Evolutionary conservation across 129 eudicot genomes (phyloP).

Genomic region (Ambrosia trifida): DNA sequence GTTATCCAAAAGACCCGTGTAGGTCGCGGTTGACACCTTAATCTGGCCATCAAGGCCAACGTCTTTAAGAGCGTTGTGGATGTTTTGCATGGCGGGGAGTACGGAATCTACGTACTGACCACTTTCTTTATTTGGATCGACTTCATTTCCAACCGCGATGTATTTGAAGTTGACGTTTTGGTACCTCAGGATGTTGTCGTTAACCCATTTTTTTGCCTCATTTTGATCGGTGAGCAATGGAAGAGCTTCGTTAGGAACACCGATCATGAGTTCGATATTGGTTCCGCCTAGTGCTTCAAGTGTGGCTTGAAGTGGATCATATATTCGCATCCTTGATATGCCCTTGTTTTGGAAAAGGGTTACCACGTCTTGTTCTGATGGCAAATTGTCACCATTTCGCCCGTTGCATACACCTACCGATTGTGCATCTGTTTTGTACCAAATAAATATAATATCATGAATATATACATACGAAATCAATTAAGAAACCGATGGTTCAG

Average conservation of each 20-base stretch:
- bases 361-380: constrained; percentile 36
- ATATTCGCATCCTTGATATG: constrained; percentile 50
- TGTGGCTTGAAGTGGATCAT: constrained; percentile 31
- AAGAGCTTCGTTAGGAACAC: constrained; percentile 37
- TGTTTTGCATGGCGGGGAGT: constrained; percentile 42
- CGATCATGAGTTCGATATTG: constrained; percentile 48
- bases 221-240: constrained; percentile 27
- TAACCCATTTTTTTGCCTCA: constrained; percentile 53
- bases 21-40: too few relatives aligned
- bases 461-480: neutral
- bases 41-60: too few relatives aligned
- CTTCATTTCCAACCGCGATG: constrained; percentile 64
- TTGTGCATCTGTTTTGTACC: constrained; percentile 36
- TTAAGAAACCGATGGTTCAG: too few relatives aligned
- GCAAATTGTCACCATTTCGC: constrained; percentile 36
- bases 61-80: neutral
- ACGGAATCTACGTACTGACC: constrained; percentile 18
- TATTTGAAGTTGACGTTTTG: constrained; percentile 44
- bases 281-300: constrained; percentile 48
- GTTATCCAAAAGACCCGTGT: too few relatives aligned
- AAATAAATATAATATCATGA: neutral
- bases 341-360: constrained; percentile 39
- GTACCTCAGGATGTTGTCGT: constrained; percentile 39
- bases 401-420: constrained; percentile 59
- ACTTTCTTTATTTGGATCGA: constrained; percentile 26